Evolutionary conservation across 345 rosid genomes (phyloP).

Genomic region (Salix udensis): DNA sequence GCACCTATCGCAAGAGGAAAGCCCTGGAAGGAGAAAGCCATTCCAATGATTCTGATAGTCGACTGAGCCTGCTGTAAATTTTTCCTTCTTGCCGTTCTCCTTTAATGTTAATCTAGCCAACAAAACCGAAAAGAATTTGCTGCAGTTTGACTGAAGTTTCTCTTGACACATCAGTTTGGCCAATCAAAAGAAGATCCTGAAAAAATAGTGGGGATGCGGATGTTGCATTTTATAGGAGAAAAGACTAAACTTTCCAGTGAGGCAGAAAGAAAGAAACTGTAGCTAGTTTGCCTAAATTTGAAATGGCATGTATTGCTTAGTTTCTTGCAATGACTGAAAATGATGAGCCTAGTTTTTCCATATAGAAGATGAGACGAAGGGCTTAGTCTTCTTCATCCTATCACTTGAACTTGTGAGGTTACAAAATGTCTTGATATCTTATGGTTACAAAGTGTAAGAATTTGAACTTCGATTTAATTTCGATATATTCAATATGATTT

Average conservation of each 20-base stretch:
- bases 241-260: slow-evolving; percentile 5
- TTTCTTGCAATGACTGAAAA: too few species aligned
- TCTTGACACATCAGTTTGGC: slow-evolving; percentile 1
- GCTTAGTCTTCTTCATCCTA: too few species aligned
- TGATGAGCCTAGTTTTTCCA: too few species aligned
- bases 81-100: slow-evolving; percentile 4
- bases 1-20: slow-evolving; percentile 46
- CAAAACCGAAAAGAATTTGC: slow-evolving; percentile 17
- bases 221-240: slow-evolving; percentile 8
- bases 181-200: neutral
- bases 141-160: slow-evolving; percentile 22
- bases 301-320: too few species aligned
- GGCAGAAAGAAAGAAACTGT: neutral
- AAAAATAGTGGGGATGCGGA: neutral
- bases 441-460: too few species aligned
- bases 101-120: slow-evolving; percentile 15
- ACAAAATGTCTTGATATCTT: too few species aligned
- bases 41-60: slow-evolving; percentile 45
- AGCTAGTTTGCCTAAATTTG: neutral
- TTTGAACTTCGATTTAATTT: too few species aligned
- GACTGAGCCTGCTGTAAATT: slow-evolving; percentile 25
- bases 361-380: too few species aligned
- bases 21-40: slow-evolving; percentile 46
- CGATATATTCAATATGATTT: too few species aligned
- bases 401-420: too few species aligned